phyloP scores from a whole-genome alignment of 2,329 filamentous ascomycete species.

The Alternaria arbusti region DNA sequence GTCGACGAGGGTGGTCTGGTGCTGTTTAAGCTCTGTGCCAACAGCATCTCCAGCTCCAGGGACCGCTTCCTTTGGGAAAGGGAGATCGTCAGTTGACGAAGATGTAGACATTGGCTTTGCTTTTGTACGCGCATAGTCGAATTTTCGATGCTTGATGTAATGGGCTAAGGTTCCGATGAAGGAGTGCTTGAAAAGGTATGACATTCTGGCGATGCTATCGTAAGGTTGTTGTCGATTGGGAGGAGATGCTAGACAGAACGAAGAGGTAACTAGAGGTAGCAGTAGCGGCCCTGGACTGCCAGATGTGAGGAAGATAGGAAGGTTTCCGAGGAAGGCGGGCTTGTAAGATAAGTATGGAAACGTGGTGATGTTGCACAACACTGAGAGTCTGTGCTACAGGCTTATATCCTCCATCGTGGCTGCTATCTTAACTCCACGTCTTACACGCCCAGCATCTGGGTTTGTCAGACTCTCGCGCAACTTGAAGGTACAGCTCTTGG shows the following conservation, averaged over 20 bases:
- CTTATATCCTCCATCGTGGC: background rate
- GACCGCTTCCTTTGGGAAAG: conserved; percentile 5
- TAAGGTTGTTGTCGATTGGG: background rate
- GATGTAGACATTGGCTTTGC: conserved; percentile 21
- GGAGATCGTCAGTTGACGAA: conserved; percentile 29
- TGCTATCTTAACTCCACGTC: background rate
- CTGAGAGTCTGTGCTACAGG: background rate
- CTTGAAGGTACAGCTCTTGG: background rate
- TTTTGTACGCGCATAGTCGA: conserved; percentile 25
- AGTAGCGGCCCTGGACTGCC: background rate
- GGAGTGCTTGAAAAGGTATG: conserved; percentile 29
- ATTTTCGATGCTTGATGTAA: conserved; percentile 27
- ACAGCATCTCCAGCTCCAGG: conserved; percentile 18
- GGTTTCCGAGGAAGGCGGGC: background rate
- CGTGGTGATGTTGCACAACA: background rate
- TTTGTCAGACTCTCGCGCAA: background rate
- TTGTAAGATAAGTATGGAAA: background rate
- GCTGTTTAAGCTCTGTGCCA: conserved; percentile 24
- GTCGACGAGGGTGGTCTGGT: conserved; percentile 43
- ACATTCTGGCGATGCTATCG: conserved; percentile 19
- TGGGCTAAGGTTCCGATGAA: conserved; percentile 23
- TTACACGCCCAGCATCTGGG: background rate
- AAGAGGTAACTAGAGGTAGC: background rate
- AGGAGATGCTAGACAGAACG: background rate
- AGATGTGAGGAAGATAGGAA: background rate